Conservation (phyloP, 2,329 filamentous ascomycete species). For the Fusarium humuli region DNA sequence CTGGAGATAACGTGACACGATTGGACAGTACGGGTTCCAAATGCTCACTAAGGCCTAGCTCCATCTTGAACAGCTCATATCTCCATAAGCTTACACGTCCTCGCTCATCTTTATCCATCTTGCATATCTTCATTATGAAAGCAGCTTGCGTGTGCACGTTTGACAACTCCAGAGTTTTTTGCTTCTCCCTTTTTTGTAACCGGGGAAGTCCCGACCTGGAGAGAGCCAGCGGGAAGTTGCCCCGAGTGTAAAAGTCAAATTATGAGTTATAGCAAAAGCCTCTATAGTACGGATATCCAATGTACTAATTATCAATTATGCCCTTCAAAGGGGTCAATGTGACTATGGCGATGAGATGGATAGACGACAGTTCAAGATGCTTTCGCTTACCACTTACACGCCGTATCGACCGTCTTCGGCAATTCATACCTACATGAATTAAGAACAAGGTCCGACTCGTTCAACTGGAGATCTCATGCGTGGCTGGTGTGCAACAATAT, state of each 20-base stretch:
- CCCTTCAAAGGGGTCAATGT: constrained; percentile 17
- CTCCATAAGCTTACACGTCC: constrained; percentile 17
- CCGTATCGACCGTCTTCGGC: constrained; percentile 18
- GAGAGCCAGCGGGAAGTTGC: constrained; percentile 5
- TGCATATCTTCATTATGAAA: constrained; percentile 19
- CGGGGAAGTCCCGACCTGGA: constrained; percentile 26
- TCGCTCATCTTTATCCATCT: constrained; percentile 10
- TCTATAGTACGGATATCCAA: not conserved
- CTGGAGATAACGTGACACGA: not conserved
- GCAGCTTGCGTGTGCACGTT: constrained; percentile 39
- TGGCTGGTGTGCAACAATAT: constrained; percentile 25
- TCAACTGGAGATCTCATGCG: constrained; percentile 11
- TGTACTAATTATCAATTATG: not conserved
- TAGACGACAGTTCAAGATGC: constrained; percentile 10
- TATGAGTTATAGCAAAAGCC: not conserved
- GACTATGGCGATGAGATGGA: constrained; percentile 26
- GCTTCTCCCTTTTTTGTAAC: constrained; percentile 19
- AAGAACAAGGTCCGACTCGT: constrained; percentile 10
- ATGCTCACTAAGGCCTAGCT: not conserved
- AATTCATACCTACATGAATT: constrained; percentile 20
- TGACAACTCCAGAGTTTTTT: constrained; percentile 23
- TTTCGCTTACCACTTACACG: constrained; percentile 36
- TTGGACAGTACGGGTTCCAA: constrained; percentile 18
- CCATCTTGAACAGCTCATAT: not conserved
- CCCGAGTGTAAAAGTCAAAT: constrained; percentile 17